A percentile compares a stretch with the other conserved stretches of the same genome.
These are phyloP conservation scores for Lactarius tabidus DNA, from an alignment of 768 basidiomycete species.

Conservation along the genomic window DNA sequence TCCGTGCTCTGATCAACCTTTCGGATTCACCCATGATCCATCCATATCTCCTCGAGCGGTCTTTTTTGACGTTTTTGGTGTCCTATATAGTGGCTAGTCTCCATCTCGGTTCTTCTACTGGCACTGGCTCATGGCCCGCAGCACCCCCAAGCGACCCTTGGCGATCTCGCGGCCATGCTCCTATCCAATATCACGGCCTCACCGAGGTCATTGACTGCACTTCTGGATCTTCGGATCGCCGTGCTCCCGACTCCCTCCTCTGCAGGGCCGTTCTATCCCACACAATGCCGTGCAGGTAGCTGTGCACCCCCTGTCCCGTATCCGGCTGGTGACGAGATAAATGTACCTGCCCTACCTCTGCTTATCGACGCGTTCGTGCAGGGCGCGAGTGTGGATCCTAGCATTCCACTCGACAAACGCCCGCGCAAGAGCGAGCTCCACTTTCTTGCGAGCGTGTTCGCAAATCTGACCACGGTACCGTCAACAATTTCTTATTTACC, in stretches of 20 bases:
- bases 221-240: slow-evolving; percentile 64
- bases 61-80: slow-evolving; percentile 76
- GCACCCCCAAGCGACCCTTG: slow-evolving; percentile 74
- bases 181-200: slow-evolving; percentile 90
- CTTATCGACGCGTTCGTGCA: slow-evolving; percentile 89
- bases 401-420: slow-evolving; percentile 45
- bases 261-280: slow-evolving; percentile 61
- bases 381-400: slow-evolving; percentile 54
- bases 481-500: not conserved
- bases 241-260: slow-evolving; percentile 49
- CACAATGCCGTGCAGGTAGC: slow-evolving; percentile 76
- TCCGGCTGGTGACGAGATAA: slow-evolving; percentile 48
- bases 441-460: slow-evolving; percentile 92
- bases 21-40: slow-evolving; percentile 77
- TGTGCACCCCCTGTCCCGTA: slow-evolving; percentile 70
- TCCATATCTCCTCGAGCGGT: slow-evolving; percentile 58
- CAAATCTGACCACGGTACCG: slow-evolving; percentile 75
- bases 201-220: slow-evolving; percentile 54
- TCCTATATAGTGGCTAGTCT: slow-evolving; percentile 86
- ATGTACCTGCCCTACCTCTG: slow-evolving; percentile 67
- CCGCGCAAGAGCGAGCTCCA: slow-evolving; percentile 75
- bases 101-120: not conserved
- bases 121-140: slow-evolving; percentile 15
- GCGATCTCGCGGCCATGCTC: slow-evolving; percentile 95
- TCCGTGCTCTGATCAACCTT: slow-evolving; percentile 90